phyloP scores from a whole-genome alignment of 2,329 filamentous ascomycete genomes.

The Diaporthe vaccinii region DNA sequence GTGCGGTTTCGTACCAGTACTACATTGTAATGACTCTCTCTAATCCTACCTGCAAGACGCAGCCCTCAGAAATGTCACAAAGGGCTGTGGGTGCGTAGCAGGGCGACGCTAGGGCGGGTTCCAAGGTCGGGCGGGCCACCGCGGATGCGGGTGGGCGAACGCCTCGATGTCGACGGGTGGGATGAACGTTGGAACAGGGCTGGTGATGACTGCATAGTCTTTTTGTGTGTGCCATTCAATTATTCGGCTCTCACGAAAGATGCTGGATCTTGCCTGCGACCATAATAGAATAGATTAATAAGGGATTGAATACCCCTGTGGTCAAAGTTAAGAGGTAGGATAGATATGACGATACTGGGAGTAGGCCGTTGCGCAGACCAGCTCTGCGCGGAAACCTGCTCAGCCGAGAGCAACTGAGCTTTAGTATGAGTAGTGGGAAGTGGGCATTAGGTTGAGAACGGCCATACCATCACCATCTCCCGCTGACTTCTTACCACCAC shows the following conservation, averaged over 20 bases:
- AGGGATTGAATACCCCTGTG: neutral
- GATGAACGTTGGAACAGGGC: neutral
- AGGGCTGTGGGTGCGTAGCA: neutral
- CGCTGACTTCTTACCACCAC: neutral
- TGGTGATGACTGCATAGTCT: neutral
- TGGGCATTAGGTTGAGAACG: neutral
- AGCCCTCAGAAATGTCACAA: neutral
- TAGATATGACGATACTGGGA: neutral
- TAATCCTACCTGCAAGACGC: neutral
- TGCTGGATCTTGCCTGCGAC: neutral
- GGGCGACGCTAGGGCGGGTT: constrained; percentile 27
- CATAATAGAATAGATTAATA: neutral
- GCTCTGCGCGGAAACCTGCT: too few relatives aligned
- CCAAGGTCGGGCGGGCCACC: constrained; percentile 12
- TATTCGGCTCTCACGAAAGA: neutral
- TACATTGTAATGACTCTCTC: neutral
- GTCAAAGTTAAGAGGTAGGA: neutral
- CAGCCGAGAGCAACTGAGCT: too few relatives aligned
- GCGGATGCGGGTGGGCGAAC: neutral
- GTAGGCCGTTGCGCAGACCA: too few relatives aligned
- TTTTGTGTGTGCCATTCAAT: neutral
- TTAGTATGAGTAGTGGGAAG: neutral
- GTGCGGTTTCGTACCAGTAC: neutral
- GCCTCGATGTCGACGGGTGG: neutral
- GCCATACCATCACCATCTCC: neutral